Evolutionary conservation across 176 grass and related monocot genomes (phyloP), one percentile per base, ranked within the genome.

Genomic region (Ensete ventricosum): DNA sequence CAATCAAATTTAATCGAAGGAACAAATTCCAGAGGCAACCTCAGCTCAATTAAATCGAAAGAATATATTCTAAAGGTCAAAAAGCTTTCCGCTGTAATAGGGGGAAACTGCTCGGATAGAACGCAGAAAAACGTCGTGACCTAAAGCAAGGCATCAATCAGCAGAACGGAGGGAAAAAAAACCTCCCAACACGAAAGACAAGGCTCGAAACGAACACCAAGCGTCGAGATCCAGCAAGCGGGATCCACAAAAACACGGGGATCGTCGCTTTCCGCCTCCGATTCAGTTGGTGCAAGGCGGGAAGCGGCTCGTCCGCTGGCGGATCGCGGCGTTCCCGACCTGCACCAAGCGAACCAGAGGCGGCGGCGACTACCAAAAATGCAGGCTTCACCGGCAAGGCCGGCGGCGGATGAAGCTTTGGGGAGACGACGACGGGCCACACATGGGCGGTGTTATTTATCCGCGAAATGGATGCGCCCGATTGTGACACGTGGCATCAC

Each of bases 281-380:
- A 80, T 88, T 88, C 85, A 80, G 77, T 88, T 88, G 85, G 76
- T 83, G 85, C 85, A 88, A 80, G 73, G 73, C 85, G 81, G 85
- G 85, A 84, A 65, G 23, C 53, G 53, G 20, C 62, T 78, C 59
- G n/a, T 75, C 51, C 71, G 26, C 76, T 52, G 63, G 53, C 69
- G 78, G 75, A 67, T 64, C 67, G 8, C 52, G 76, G 72, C 78
- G 78, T 80, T 80, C 78, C 78, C 78, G 78, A 80, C 78, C 78
- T 80, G 67, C 78, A 80, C 78, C 78, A 80, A 80, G 78, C 78
- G 67, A 80, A 72, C 48, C 78, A 71, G 78, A 72, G 53, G 34
- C 67, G 67, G 52, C 67, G 12, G 78, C 68, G 68, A 80, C 78
- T 9, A 22, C 21, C 13, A 19, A 29, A 22, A 2, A 1, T 17